A percentile compares a stretch with the other conserved stretches of the same genome.
Evolutionary conservation across 345 rosid genomes (phyloP).

Genomic region (Populus tremula): DNA sequence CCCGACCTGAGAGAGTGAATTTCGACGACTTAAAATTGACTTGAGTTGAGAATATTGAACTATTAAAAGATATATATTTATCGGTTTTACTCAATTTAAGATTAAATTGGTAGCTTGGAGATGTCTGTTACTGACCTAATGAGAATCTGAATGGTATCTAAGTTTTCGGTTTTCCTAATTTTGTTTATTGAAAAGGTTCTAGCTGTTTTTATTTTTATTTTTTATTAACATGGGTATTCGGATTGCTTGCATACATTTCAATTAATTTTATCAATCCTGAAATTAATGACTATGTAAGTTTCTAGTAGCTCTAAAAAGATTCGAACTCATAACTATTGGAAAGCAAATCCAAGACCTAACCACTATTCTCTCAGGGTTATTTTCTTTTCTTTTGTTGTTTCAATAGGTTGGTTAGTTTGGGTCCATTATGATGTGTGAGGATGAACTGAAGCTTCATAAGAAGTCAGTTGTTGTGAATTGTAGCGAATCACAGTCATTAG

Average conservation of each 20-base stretch:
- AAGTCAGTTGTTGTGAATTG: neutral
- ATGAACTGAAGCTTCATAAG: neutral
- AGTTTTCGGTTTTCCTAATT: neutral
- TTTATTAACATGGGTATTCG: fast-evolving
- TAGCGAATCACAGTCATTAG: neutral
- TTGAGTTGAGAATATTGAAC: too few relatives aligned
- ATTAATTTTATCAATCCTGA: fast-evolving
- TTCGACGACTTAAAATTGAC: neutral
- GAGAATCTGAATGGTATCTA: too few relatives aligned
- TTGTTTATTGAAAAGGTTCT: too few relatives aligned
- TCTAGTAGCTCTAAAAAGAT: too few relatives aligned
- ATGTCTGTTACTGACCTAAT: too few relatives aligned
- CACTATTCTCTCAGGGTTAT: fast-evolving
- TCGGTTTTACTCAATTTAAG: neutral
- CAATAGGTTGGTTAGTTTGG: too few relatives aligned
- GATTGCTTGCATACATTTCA: fast-evolving
- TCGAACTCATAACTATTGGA: too few relatives aligned
- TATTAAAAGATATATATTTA: too few relatives aligned
- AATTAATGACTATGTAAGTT: too few relatives aligned
- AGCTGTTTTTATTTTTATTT: too few relatives aligned
- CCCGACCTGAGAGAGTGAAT: too few relatives aligned
- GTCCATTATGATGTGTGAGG: neutral
- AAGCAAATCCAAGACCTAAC: fast-evolving
- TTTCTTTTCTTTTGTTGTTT: too few relatives aligned
- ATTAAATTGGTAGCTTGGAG: neutral